Evolutionary conservation across 2,329 filamentous ascomycete genomes (phyloP).

Genomic region (Monosporascus sp.): DNA sequence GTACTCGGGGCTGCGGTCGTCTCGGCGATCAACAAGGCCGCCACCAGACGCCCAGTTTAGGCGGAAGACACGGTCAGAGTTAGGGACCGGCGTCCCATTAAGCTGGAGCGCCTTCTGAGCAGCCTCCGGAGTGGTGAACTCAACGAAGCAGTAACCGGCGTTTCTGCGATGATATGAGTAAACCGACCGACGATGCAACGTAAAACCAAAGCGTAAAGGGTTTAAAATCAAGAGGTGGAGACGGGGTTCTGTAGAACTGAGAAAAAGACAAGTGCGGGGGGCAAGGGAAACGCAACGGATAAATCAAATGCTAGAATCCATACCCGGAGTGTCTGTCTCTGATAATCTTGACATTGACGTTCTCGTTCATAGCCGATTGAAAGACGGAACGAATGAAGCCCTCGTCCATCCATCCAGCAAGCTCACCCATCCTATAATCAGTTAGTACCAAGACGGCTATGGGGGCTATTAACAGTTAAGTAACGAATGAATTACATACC

Average conservation of each 20-base stretch:
- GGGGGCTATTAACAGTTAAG: neutral
- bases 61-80: conserved; percentile 94
- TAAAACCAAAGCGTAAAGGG: neutral
- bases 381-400: conserved; percentile 96
- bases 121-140: conserved; percentile 77
- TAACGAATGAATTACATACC: conserved; percentile 33
- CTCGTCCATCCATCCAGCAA: conserved; percentile 99
- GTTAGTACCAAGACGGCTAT: conserved; percentile 5
- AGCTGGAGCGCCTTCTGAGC: conserved; percentile 87
- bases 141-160: conserved; percentile 97
- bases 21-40: conserved; percentile 87
- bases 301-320: conserved; percentile 10
- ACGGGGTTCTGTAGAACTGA: neutral
- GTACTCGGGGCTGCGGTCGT: conserved; percentile 93
- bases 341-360: conserved; percentile 99
- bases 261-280: neutral
- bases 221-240: neutral
- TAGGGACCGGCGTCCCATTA: conserved; percentile 85
- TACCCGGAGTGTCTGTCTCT: conserved; percentile 98
- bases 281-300: neutral
- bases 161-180: conserved; percentile 54
- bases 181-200: neutral
- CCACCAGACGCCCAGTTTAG: conserved; percentile 98
- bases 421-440: conserved; percentile 83
- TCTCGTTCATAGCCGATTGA: conserved; percentile 81